phyloP scores from a whole-genome alignment of 2,329 filamentous ascomycete species.

The Clarireedia sp. region DNA sequence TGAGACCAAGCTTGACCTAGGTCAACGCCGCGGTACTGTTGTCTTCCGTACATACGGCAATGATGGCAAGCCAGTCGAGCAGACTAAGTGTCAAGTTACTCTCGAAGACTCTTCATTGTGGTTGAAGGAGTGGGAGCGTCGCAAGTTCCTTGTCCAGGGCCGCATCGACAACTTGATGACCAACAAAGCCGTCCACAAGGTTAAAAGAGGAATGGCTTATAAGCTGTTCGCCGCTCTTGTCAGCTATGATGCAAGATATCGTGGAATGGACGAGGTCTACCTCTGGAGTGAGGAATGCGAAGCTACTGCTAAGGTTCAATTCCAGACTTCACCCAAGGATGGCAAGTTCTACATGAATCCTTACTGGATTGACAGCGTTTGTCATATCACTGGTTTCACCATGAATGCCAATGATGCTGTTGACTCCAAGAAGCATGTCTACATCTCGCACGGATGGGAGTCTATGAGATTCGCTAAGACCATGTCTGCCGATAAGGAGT shows the following conservation, averaged over 20 bases:
- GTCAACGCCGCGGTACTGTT: conserved; percentile 9
- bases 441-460: conserved; percentile 25
- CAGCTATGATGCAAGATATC: conserved; percentile 44
- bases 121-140: conserved; percentile 9
- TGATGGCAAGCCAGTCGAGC: conserved; percentile 12
- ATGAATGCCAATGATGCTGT: conserved; percentile 43
- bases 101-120: conserved; percentile 8
- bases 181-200: conserved; percentile 48
- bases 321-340: conserved; percentile 40
- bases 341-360: conserved; percentile 48
- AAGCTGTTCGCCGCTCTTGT: conserved; percentile 54
- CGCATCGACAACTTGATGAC: conserved; percentile 32
- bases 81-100: conserved; percentile 6
- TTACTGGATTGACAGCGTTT: conserved; percentile 52
- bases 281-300: conserved; percentile 40
- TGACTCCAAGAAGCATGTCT: conserved; percentile 21
- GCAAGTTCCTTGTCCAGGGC: conserved; percentile 27
- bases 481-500: conserved; percentile 16
- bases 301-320: conserved; percentile 36
- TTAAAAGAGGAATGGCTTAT: conserved; percentile 65
- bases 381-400: conserved; percentile 53
- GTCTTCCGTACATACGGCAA: conserved; percentile 12
- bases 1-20: conserved; percentile 16
- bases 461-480: conserved; percentile 20
- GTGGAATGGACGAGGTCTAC: conserved; percentile 49